Conservation (phyloP, 2,329 filamentous ascomycete genomes). For the Leptographium lundbergii region DNA sequence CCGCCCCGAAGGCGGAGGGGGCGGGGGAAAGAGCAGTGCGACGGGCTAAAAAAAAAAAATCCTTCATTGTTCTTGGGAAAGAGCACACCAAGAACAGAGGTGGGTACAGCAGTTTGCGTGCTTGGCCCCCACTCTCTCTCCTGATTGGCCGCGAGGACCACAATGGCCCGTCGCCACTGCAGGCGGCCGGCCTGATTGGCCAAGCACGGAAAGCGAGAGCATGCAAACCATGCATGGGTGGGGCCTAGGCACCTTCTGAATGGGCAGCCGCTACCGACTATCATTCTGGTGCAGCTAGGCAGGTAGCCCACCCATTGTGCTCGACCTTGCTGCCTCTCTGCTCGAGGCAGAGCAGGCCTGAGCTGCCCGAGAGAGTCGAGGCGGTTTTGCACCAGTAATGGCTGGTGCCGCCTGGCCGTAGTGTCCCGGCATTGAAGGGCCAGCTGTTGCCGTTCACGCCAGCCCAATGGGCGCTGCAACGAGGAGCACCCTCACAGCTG, state of each 20-base stretch:
- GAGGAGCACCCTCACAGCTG: background rate
- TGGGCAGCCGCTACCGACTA: background rate
- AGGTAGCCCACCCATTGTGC: background rate
- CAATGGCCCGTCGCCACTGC: background rate
- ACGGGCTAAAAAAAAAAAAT: slow-evolving; percentile 5
- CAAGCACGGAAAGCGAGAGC: background rate
- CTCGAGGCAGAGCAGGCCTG: background rate
- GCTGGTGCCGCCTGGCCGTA: too few relatives aligned
- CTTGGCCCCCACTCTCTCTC: background rate
- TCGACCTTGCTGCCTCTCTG: background rate
- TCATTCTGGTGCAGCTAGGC: background rate
- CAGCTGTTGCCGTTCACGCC: background rate
- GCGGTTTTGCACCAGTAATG: background rate
- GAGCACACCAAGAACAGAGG: background rate
- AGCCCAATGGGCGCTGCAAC: background rate
- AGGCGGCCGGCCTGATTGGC: background rate
- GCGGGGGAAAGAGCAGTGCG: slow-evolving; percentile 8
- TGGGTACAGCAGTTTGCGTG: background rate
- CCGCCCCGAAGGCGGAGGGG: slow-evolving; percentile 12
- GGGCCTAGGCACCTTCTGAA: background rate
- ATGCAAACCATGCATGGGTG: slow-evolving; percentile 1
- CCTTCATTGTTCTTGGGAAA: background rate
- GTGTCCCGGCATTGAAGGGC: too few relatives aligned
- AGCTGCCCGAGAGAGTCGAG: too few relatives aligned
- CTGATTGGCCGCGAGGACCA: background rate